Base-by-base conservation (phyloP, 257 asterid genomes). In the Cynanchum wilfordii region DNA sequence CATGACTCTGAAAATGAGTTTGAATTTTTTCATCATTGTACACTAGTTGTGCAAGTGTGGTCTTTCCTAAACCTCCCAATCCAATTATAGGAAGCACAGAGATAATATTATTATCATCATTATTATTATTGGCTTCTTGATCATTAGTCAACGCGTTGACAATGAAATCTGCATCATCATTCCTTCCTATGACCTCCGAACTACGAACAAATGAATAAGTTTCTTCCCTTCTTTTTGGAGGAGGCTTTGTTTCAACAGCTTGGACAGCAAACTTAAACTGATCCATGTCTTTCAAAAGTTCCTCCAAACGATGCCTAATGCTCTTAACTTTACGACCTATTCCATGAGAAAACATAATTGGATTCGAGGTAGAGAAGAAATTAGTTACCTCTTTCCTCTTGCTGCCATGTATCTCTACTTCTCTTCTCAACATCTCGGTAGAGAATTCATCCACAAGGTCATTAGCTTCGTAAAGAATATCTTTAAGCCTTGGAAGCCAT, bases 141-240 rank as follows among this genome's bases (percentile, higher is more conserved):
- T 75, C 76, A 20, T 6, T 52, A 33, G 65, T 33, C 30, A 87
- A 76, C 63, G 74, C 77, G 66, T 74, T 74, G 11, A 82, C 77
- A 52, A 84, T 73, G 64, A 38, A 51, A 59, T 84, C 85, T 68
- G 71, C 82, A 76, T 87, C 89, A 24, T 24, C 55, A 13, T 82
- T 86, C 77, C 91, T 87, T 74, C 91, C 89, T 7, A 87, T 74
- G 45, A 87, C 78, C n/a, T 82, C 89, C n/a, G 87, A 79, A 22
- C 84, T 83, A 56, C 75, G 79, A 2, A 86, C 89, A 79, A 65
- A 86, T 16, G 91, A 84, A 83, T 82, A 88, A 70, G 89, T 82
- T 79, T 86, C 89, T 42, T 84, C 89, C 73, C 83, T 25, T 9
- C 65, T 20, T 58, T 17, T 58, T 0, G 65, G 65, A 17, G 38